Conservation (phyloP, 192 early-diverging fungal species). For the Backusella tuberculispora region DNA sequence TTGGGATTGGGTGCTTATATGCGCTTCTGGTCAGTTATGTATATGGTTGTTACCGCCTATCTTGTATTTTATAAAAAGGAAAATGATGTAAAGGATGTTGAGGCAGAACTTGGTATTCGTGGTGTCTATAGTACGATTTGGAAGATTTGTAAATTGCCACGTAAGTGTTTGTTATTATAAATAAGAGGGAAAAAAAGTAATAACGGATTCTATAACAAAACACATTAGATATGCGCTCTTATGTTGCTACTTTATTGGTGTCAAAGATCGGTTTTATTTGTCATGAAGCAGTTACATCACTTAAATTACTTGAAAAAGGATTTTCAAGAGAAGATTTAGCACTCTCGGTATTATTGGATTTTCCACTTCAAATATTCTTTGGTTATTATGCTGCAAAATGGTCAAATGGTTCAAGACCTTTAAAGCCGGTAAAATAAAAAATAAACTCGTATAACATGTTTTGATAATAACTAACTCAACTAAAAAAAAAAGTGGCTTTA, state of each 20-base stretch:
- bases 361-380: slow-evolving; percentile 95
- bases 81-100: slow-evolving; percentile 42
- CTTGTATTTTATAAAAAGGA: slow-evolving; percentile 81
- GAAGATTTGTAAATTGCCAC: slow-evolving; percentile 82
- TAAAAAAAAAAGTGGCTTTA: slow-evolving; percentile 70
- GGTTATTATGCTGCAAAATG: slow-evolving; percentile 98
- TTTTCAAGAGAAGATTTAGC: slow-evolving; percentile 95
- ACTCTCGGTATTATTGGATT: slow-evolving; percentile 90
- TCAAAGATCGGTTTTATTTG: slow-evolving; percentile 95
- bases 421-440: slow-evolving; percentile 68
- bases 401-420: slow-evolving; percentile 83
- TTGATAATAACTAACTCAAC: not conserved
- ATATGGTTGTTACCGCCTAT: slow-evolving; percentile 84
- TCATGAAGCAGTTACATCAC: slow-evolving; percentile 92
- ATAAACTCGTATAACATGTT: not conserved
- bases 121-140: slow-evolving; percentile 87
- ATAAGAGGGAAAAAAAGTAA: not conserved
- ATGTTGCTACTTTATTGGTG: slow-evolving; percentile 81
- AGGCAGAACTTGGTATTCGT: slow-evolving; percentile 64
- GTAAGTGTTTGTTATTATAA: slow-evolving; percentile 37
- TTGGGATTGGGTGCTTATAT: slow-evolving; percentile 86
- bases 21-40: slow-evolving; percentile 90
- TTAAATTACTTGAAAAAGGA: slow-evolving; percentile 95
- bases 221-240: slow-evolving; percentile 74
- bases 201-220: not conserved